Conservation (phyloP, 2,329 filamentous ascomycete species). For the Monosporascus sp. region DNA sequence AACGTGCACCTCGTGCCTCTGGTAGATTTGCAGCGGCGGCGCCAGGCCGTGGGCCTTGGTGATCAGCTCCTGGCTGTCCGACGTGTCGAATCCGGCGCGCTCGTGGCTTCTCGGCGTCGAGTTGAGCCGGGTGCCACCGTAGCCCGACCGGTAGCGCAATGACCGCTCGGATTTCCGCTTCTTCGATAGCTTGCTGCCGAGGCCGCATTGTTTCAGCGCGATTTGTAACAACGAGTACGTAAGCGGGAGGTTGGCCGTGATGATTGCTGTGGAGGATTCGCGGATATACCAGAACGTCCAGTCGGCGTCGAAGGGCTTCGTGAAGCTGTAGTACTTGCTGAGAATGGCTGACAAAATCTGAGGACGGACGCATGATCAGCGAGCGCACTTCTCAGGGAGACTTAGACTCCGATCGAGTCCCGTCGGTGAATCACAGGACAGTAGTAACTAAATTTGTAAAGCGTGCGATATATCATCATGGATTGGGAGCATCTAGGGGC, state of each 20-base stretch:
- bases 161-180: constrained; percentile 17
- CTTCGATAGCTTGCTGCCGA: constrained; percentile 26
- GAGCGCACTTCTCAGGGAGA: no score
- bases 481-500: no score
- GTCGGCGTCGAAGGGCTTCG: constrained; percentile 30
- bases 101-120: constrained; percentile 9
- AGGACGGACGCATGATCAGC: not conserved
- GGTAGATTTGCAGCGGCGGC: constrained; percentile 33
- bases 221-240: constrained; percentile 39
- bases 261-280: constrained; percentile 41
- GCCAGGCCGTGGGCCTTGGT: constrained; percentile 24
- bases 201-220: constrained; percentile 31
- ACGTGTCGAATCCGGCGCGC: constrained; percentile 18
- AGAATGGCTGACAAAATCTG: constrained; percentile 47
- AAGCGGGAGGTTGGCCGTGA: constrained; percentile 38
- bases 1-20: constrained; percentile 29
- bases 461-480: not conserved
- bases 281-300: constrained; percentile 44
- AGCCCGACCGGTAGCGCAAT: constrained; percentile 18
- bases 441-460: not conserved
- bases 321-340: constrained; percentile 41
- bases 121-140: constrained; percentile 18
- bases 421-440: not conserved
- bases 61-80: constrained; percentile 35
- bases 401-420: not conserved